phyloP scores from a whole-genome alignment of 176 grass and related monocot species.

The Rhynchospora breviuscula region DNA sequence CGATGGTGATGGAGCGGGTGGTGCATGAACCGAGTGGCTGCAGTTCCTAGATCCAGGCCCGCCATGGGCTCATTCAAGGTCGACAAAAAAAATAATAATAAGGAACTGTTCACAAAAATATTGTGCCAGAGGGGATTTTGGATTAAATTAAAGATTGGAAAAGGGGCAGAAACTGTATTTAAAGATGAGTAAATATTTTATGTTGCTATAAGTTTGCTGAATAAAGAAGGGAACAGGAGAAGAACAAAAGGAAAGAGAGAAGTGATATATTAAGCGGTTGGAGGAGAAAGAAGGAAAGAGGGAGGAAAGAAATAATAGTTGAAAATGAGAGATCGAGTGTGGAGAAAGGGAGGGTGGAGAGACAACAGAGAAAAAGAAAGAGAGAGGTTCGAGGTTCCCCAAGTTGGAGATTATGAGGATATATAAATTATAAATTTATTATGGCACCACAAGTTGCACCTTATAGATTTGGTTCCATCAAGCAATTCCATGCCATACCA shows the following conservation, averaged over 20 bases:
- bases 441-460: slow-evolving; percentile 17
- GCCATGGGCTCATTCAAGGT: slow-evolving; percentile 80
- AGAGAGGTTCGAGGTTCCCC: slow-evolving; percentile 53
- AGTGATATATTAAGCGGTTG: slow-evolving; percentile 41
- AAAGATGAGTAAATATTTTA: slow-evolving; percentile 46
- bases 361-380: slow-evolving; percentile 19
- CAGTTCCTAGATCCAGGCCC: slow-evolving; percentile 84
- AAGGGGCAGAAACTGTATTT: slow-evolving; percentile 75
- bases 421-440: slow-evolving; percentile 33
- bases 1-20: slow-evolving; percentile 66
- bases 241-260: slow-evolving; percentile 35
- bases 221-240: slow-evolving; percentile 65
- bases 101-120: slow-evolving; percentile 35
- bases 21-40: slow-evolving; percentile 75
- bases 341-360: not conserved
- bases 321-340: slow-evolving; percentile 30
- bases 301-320: slow-evolving; percentile 23
- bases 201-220: slow-evolving; percentile 36
- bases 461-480: not conserved
- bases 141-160: slow-evolving; percentile 61
- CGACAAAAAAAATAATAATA: slow-evolving; percentile 10
- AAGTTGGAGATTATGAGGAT: slow-evolving; percentile 41
- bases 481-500: not conserved
- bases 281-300: slow-evolving; percentile 12
- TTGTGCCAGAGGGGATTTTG: slow-evolving; percentile 43